Evolutionary conservation across 176 grass and related monocot species (phyloP).

Genomic region (Musa itinerans): DNA sequence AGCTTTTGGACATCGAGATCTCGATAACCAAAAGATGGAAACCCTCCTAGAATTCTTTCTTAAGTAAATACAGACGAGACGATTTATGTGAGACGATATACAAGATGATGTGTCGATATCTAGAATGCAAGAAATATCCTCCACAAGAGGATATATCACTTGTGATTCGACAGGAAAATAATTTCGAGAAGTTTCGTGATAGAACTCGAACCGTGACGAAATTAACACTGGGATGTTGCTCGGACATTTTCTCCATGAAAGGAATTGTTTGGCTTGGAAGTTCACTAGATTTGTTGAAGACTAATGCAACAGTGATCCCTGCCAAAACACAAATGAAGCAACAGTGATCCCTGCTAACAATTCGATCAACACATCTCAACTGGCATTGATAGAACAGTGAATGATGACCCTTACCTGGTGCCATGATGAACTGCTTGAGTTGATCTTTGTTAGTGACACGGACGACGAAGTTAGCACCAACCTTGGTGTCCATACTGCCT

Average conservation of each 20-base stretch:
- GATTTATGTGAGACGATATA: too few species aligned
- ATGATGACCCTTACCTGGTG: conserved; percentile 3
- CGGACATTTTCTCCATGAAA: conserved; percentile 9
- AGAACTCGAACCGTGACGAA: conserved; percentile 6
- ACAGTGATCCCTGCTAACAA: too few species aligned
- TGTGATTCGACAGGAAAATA: too few species aligned
- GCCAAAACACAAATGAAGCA: not conserved
- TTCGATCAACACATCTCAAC: too few species aligned
- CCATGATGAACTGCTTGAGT: conserved; percentile 6
- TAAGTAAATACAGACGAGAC: too few species aligned
- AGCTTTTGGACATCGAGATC: not conserved
- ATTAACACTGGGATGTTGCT: conserved; percentile 7
- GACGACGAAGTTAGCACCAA: not conserved
- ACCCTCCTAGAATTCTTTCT: too few species aligned
- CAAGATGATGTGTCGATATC: too few species aligned
- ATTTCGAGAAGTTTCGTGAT: not conserved
- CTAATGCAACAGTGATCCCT: conserved; percentile 12
- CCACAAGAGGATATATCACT: too few species aligned
- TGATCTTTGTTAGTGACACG: conserved; percentile 2
- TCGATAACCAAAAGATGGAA: too few species aligned
- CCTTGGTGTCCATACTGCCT: not conserved
- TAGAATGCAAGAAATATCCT: too few species aligned
- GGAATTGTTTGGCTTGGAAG: not conserved
- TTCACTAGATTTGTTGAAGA: conserved; percentile 3
- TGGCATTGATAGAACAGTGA: too few species aligned